Conservation (phyloP, 176 grass and related monocot genomes). For the Oryza officinalis region DNA sequence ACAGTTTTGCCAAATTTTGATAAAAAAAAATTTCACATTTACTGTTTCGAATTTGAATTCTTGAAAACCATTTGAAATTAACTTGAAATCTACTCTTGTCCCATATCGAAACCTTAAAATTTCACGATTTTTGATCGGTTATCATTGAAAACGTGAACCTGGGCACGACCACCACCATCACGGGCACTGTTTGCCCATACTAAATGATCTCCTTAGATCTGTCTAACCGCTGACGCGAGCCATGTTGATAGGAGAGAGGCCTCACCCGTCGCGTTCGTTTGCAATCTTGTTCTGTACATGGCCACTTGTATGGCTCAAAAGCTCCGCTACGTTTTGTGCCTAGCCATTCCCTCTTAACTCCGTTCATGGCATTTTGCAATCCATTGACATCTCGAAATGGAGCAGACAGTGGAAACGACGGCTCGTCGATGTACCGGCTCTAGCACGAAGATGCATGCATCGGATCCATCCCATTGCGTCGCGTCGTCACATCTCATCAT, state of each 20-base stretch:
- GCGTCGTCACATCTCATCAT: slow-evolving; percentile 13
- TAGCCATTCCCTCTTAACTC: not conserved
- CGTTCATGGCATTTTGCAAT: not conserved
- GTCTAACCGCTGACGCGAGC: not conserved
- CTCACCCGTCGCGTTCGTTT: not conserved
- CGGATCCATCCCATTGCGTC: not conserved
- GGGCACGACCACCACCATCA: not conserved
- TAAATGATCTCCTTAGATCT: not conserved
- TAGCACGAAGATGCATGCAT: not conserved
- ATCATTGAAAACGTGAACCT: too few relatives aligned
- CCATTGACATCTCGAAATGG: not conserved
- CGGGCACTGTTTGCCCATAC: not conserved
- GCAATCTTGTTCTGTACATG: slow-evolving; percentile 18
- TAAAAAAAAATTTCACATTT: too few relatives aligned
- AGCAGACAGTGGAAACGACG: slow-evolving; percentile 8
- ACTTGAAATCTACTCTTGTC: too few relatives aligned
- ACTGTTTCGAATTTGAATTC: too few relatives aligned
- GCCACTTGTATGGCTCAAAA: slow-evolving; percentile 20
- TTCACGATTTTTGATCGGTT: too few relatives aligned
- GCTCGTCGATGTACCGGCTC: not conserved
- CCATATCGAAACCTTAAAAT: too few relatives aligned
- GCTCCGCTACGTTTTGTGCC: not conserved
- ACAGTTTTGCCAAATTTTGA: too few relatives aligned
- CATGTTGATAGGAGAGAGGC: slow-evolving; percentile 20
- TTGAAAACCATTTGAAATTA: too few relatives aligned